These are phyloP conservation scores for Fagopyrum tataricum DNA, from an alignment of 148 eudicot genomes.

Conservation along the genomic window DNA sequence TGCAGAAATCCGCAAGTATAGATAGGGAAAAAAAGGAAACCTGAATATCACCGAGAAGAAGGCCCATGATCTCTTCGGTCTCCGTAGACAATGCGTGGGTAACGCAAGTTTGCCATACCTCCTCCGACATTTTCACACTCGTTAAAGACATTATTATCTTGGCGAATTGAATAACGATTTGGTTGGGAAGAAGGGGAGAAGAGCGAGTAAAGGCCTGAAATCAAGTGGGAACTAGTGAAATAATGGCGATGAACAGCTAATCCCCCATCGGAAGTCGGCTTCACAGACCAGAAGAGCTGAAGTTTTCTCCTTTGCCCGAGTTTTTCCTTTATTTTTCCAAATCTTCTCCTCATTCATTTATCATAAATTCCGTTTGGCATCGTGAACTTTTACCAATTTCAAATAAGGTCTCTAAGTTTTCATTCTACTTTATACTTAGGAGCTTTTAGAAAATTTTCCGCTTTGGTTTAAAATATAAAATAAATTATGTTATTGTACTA, in stretches of 20 bases:
- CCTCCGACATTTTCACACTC: conserved; percentile 82
- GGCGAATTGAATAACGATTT: neutral
- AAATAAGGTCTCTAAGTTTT: too few relatives aligned
- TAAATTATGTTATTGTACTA: too few relatives aligned
- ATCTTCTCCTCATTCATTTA: too few relatives aligned
- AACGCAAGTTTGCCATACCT: conserved; percentile 87
- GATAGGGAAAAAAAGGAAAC: conserved; percentile 23
- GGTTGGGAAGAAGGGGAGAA: neutral
- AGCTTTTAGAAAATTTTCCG: too few relatives aligned
- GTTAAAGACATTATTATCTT: conserved; percentile 41
- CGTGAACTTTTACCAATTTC: too few relatives aligned
- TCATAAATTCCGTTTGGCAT: too few relatives aligned
- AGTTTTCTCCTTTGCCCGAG: neutral
- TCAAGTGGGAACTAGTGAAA: neutral
- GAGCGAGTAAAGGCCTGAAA: neutral
- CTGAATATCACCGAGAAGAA: conserved; percentile 95
- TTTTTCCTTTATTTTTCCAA: neutral
- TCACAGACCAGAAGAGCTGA: neutral
- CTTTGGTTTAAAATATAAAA: too few relatives aligned
- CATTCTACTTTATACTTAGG: too few relatives aligned
- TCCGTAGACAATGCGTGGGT: conserved; percentile 96
- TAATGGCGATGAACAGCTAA: neutral
- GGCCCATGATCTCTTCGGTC: conserved; percentile 99
- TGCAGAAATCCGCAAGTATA: neutral
- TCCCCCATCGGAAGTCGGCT: neutral